phyloP scores from a whole-genome alignment of 805 yeast genomes.

The Wickerhamiella domercqiae region DNA sequence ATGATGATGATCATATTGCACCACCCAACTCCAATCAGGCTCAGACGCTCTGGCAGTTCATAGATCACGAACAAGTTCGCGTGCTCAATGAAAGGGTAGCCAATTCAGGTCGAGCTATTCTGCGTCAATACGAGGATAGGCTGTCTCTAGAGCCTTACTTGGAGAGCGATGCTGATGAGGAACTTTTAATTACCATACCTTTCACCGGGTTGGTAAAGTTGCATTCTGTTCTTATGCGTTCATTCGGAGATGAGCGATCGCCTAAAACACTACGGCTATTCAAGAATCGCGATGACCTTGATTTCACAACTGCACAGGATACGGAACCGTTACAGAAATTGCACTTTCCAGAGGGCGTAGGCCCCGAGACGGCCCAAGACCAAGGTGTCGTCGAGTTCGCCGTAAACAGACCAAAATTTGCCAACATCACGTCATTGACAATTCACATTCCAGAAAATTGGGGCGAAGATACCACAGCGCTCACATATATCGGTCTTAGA shows the following conservation, averaged over 20 bases:
- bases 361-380: slow-evolving; percentile 25
- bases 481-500: slow-evolving; percentile 63
- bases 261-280: slow-evolving; percentile 56
- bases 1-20: slow-evolving; percentile 39
- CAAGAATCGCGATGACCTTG: slow-evolving; percentile 56
- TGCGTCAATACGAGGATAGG: slow-evolving; percentile 38
- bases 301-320: slow-evolving; percentile 46
- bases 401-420: slow-evolving; percentile 58
- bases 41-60: slow-evolving; percentile 36
- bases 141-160: slow-evolving; percentile 32
- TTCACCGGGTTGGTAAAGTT: slow-evolving; percentile 63
- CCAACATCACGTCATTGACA: slow-evolving; percentile 52
- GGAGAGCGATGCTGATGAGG: slow-evolving; percentile 68
- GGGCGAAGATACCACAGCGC: slow-evolving; percentile 38
- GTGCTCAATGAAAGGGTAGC: slow-evolving; percentile 49
- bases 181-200: slow-evolving; percentile 62
- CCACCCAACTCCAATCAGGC: slow-evolving; percentile 59
- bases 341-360: slow-evolving; percentile 44
- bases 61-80: slow-evolving; percentile 43
- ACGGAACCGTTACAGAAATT: slow-evolving; percentile 36
- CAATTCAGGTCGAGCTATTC: slow-evolving; percentile 34
- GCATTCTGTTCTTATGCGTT: slow-evolving; percentile 55
- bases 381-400: slow-evolving; percentile 62
- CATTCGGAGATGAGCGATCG: slow-evolving; percentile 46
- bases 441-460: slow-evolving; percentile 54